Base-by-base conservation (phyloP, 768 basidiomycete genomes). In the Astraeus odoratus region DNA sequence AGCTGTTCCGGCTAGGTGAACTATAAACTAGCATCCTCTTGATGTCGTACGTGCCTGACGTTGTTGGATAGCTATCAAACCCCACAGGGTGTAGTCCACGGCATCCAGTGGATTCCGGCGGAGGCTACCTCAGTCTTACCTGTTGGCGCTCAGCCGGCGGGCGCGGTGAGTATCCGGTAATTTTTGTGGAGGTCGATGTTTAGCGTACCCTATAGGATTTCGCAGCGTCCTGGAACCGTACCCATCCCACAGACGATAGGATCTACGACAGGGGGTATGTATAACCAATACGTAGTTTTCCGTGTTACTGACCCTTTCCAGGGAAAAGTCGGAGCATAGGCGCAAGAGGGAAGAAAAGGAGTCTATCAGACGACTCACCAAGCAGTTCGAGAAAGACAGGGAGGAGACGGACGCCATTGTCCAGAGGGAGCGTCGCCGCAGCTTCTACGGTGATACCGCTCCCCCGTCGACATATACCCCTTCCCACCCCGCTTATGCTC, bases 1-100 rank as follows among this genome's bases (percentile, higher is more conserved):
- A 67, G 85, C 84, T 44, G 80, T 86, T 31, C 63, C 81, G 46
- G 84, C 85, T 30, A 86, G 83, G 86, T 85, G 58, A 43, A 67
- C 62, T 35, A 42, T 29, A 13, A n/a, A n/a, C 44, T 16, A 24
- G 43, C 33, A 23, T 30, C 7, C 12, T 29, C 8, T 20, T 25
- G 10, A 18, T 42, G 33, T 46, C 44, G 24, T 39, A n/a, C n/a
- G n/a, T 30, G 33, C 46, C 47, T 52, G 27, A 54, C 45, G 35
- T 37, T 36, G 49, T 29, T n/a, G n/a, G n/a, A 5, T 50, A 88
- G 86, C 56, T 89, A 89, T 66, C 78, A 81, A 54, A 87, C 84
- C 1, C 66, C 79, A 8, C 73, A 70, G 53, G 86, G 85, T 6
- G 51, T 84, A 22, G 77, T 88, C 25, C 73, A 66, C 46, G 86